These are phyloP conservation scores for Dryas alaskensis DNA, from an alignment of 306 rosid species.

Conservation along the genomic window DNA sequence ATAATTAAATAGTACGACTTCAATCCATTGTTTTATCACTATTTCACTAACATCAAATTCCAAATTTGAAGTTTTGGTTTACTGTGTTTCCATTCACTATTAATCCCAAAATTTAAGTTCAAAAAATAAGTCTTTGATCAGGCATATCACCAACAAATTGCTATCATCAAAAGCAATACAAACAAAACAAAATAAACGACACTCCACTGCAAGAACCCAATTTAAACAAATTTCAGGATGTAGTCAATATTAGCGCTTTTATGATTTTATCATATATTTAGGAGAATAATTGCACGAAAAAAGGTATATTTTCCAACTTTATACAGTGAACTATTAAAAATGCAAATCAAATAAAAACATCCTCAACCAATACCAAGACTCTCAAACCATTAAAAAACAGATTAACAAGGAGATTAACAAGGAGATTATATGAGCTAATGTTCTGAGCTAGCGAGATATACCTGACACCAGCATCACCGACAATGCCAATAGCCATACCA, in stretches of 20 bases:
- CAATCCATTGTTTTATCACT: no score
- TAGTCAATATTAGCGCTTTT: background rate
- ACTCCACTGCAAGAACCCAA: no score
- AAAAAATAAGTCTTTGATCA: no score
- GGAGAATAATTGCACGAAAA: background rate
- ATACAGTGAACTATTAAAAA: background rate
- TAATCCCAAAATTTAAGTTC: background rate
- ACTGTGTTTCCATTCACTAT: no score
- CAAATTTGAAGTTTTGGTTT: no score
- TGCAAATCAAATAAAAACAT: background rate
- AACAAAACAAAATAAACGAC: no score
- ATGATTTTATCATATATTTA: background rate
- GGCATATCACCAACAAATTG: no score
- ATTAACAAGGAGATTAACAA: background rate
- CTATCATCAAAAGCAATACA: background rate
- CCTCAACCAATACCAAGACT: background rate
- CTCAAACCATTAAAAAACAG: background rate
- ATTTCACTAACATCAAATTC: no score
- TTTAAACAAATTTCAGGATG: no score
- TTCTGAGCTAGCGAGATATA: background rate
- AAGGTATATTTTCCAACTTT: background rate
- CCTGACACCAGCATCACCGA: conserved; percentile 67
- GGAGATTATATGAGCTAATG: background rate
- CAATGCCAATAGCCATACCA: conserved; percentile 66
- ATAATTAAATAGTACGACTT: no score